Evolutionary conservation across 2,329 filamentous ascomycete species (phyloP).

Genomic region (Emmonsiellopsis sp.): DNA sequence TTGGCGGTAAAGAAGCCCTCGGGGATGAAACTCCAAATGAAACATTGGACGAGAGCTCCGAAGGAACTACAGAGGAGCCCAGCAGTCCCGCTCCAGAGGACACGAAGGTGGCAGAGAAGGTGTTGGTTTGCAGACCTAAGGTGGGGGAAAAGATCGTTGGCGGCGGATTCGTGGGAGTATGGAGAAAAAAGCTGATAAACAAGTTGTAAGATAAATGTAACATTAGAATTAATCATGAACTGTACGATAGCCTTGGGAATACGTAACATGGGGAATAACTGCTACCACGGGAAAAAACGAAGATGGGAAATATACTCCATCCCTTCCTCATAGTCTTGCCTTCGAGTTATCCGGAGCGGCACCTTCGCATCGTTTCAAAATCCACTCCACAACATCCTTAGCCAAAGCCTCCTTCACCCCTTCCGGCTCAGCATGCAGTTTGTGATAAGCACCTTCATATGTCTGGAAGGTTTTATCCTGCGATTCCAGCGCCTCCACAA

Average conservation of each 20-base stretch:
- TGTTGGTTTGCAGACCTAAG: slow-evolving; percentile 46
- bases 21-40: slow-evolving; percentile 11
- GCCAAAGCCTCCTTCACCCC: slow-evolving; percentile 29
- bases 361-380: slow-evolving; percentile 33
- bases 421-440: slow-evolving; percentile 33
- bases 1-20: slow-evolving; percentile 26
- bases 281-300: no score
- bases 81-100: slow-evolving; percentile 7
- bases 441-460: slow-evolving; percentile 74
- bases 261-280: not conserved
- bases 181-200: no score
- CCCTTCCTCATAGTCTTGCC: slow-evolving; percentile 5
- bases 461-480: slow-evolving; percentile 61
- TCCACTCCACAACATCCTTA: slow-evolving; percentile 58
- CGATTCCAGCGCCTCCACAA: slow-evolving; percentile 49
- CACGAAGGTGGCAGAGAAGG: slow-evolving; percentile 23
- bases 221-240: not conserved
- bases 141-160: slow-evolving; percentile 39
- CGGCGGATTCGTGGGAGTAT: slow-evolving; percentile 45
- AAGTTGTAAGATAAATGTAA: not conserved
- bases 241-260: not conserved
- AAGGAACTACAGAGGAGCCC: slow-evolving; percentile 2
- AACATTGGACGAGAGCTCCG: not conserved
- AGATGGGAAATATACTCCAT: no score
- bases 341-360: not conserved